Conservation (phyloP, 148 eudicot species). For the Camellia granthamiana region DNA sequence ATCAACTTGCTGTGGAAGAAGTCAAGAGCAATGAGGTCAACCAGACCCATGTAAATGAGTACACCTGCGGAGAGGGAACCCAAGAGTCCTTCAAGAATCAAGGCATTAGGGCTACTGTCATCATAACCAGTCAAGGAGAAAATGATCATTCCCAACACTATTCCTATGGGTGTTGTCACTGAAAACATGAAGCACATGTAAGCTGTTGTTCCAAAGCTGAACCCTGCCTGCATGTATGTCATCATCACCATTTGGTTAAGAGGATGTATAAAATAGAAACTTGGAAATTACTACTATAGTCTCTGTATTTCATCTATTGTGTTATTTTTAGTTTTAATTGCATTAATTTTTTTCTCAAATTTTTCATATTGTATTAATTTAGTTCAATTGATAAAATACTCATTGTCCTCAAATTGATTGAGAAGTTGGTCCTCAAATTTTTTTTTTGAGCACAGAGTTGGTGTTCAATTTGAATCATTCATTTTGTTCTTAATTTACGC, state of each 20-base stretch:
- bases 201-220: slow-evolving; percentile 59
- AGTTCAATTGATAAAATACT: too few relatives aligned
- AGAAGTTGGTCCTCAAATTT: too few relatives aligned
- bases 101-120: slow-evolving; percentile 59
- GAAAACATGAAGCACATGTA: slow-evolving; percentile 87
- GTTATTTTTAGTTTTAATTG: too few relatives aligned
- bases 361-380: too few relatives aligned
- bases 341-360: too few relatives aligned
- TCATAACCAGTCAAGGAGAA: slow-evolving; percentile 68
- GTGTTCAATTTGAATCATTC: too few relatives aligned
- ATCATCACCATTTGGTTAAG: background rate
- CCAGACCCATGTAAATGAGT: slow-evolving; percentile 78
- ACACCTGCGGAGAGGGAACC: slow-evolving; percentile 76
- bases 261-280: too few relatives aligned
- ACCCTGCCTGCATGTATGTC: slow-evolving; percentile 57
- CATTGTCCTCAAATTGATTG: too few relatives aligned
- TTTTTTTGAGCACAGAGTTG: too few relatives aligned
- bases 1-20: slow-evolving; percentile 77
- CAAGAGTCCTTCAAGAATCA: slow-evolving; percentile 66
- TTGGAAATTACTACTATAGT: too few relatives aligned
- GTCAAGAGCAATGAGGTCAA: slow-evolving; percentile 71
- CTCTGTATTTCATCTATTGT: too few relatives aligned
- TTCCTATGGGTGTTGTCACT: slow-evolving; percentile 74
- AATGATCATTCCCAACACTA: slow-evolving; percentile 63
- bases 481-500: too few relatives aligned